Evolutionary conservation across 129 eudicot species (phyloP).

Genomic region (Deinandra increscens): DNA sequence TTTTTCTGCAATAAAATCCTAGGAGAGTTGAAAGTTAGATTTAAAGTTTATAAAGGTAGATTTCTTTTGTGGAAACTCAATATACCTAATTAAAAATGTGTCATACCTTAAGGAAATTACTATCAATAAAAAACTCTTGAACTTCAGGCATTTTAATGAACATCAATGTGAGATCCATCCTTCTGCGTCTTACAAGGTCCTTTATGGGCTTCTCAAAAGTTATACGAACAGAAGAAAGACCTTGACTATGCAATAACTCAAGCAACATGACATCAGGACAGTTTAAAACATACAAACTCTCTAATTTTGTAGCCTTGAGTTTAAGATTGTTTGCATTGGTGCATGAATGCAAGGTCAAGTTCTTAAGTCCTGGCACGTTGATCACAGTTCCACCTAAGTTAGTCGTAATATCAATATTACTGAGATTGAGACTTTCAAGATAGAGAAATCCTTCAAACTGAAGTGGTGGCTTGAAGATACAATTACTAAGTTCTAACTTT

Average conservation of each 20-base stretch:
- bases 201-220: background rate
- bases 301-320: constrained; percentile 7
- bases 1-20: constrained; percentile 17
- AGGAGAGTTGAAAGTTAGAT: background rate
- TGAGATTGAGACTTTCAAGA: constrained; percentile 13
- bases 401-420: background rate
- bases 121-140: background rate
- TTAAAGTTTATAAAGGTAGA: background rate
- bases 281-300: background rate
- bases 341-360: background rate
- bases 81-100: background rate
- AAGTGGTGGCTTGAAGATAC: constrained; percentile 11
- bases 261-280: constrained; percentile 12
- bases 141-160: background rate
- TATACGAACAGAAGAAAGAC: background rate
- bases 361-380: constrained; percentile 16
- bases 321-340: constrained; percentile 8
- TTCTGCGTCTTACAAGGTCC: background rate
- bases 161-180: background rate
- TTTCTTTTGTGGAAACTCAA: too few relatives aligned
- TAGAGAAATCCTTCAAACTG: constrained; percentile 6
- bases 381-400: background rate
- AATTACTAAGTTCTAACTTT: background rate
- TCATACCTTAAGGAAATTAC: constrained; percentile 17
- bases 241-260: background rate